Percentiles rank a stretch among this genome's conserved stretches.
These are phyloP conservation scores for Chrysanthemum makinoi DNA, from an alignment of 129 eudicot genomes.

Conservation along the genomic window DNA sequence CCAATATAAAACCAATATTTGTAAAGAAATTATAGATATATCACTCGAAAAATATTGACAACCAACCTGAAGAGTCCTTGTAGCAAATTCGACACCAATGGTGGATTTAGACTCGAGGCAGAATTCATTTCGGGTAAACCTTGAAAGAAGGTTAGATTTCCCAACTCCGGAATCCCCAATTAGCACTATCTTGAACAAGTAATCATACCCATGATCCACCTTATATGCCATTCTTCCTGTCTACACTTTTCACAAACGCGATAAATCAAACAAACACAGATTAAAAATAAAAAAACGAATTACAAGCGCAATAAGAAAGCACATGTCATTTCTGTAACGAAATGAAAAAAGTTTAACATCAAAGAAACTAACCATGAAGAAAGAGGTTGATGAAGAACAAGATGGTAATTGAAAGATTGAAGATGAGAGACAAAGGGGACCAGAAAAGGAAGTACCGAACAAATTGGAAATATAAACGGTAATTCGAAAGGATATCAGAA, in stretches of 20 bases:
- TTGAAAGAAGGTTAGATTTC: conserved; percentile 83
- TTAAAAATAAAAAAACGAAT: too few species aligned
- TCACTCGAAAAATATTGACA: not conserved
- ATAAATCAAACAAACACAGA: too few species aligned
- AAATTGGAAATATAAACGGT: conserved; percentile 33
- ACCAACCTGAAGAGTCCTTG: conserved; percentile 84
- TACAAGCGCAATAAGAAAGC: too few species aligned
- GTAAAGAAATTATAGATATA: not conserved
- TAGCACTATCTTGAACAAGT: conserved; percentile 77
- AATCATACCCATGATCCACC: conserved; percentile 92
- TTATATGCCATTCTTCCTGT: conserved; percentile 72
- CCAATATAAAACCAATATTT: not conserved
- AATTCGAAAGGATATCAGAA: conserved; percentile 29
- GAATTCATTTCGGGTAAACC: conserved; percentile 89
- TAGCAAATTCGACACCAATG: conserved; percentile 95
- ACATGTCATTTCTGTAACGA: too few species aligned
- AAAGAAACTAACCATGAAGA: conserved; percentile 31
- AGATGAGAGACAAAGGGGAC: conserved; percentile 19
- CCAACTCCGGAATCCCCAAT: conserved; percentile 97
- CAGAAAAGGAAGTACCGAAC: conserved; percentile 32
- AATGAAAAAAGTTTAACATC: too few species aligned
- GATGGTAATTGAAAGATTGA: conserved; percentile 22
- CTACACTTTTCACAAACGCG: conserved; percentile 24
- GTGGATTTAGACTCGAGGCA: conserved; percentile 93
- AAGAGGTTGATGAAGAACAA: conserved; percentile 7